Conservation (phyloP, 805 yeast species). For the Starmera amethionina region DNA sequence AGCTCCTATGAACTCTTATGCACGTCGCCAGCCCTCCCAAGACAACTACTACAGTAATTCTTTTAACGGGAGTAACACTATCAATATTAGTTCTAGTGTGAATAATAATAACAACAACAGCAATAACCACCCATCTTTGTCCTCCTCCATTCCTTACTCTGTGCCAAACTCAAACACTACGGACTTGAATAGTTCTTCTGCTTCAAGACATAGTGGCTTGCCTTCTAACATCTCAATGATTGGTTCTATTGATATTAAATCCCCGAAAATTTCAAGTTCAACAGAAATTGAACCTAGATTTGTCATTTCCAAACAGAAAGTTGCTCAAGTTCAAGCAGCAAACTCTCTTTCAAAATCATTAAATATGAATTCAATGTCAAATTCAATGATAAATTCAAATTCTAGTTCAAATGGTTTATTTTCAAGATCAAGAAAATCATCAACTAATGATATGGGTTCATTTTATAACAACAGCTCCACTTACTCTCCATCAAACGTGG, state of each 20-base stretch:
- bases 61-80: constrained; percentile 8
- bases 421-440: constrained; percentile 31
- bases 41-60: constrained; percentile 1
- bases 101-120: constrained; percentile 1
- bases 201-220: constrained; percentile 24
- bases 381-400: constrained; percentile 23
- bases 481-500: constrained; percentile 3
- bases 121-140: constrained; percentile 34
- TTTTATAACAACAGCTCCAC: constrained; percentile 16
- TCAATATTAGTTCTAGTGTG: not conserved
- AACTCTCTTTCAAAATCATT: constrained; percentile 11
- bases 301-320: constrained; percentile 70
- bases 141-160: constrained; percentile 57
- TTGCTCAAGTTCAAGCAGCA: constrained; percentile 24
- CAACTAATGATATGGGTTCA: constrained; percentile 20
- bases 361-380: not conserved
- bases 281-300: constrained; percentile 76
- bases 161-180: constrained; percentile 42
- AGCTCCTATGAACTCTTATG: constrained; percentile 18
- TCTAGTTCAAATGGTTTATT: constrained; percentile 38
- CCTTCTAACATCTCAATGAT: constrained; percentile 32
- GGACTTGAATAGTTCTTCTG: constrained; percentile 20
- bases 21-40: constrained; percentile 17
- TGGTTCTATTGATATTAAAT: constrained; percentile 54
- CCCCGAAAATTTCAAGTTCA: constrained; percentile 52